phyloP scores from a whole-genome alignment of 768 basidiomycete genomes.

The Trametes maxima region DNA sequence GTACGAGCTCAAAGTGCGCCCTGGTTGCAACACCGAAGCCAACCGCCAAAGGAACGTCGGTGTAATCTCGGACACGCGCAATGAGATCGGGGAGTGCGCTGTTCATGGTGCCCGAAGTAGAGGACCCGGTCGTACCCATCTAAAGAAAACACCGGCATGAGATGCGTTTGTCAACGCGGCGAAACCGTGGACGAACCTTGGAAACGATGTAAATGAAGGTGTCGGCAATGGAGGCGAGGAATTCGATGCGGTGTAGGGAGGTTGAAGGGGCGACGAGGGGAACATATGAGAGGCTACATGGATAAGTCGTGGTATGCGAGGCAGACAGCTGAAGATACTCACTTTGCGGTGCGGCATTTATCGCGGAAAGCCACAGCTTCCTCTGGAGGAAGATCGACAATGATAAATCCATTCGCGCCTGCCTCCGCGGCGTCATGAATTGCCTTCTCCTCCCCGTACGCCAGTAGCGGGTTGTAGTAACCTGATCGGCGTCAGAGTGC shows the following conservation, averaged over 20 bases:
- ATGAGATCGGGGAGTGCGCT: conserved; percentile 81
- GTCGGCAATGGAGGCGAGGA: conserved; percentile 92
- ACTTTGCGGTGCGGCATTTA: conserved; percentile 84
- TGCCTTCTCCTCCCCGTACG: conserved; percentile 93
- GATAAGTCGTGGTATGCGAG: background rate
- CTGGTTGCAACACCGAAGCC: conserved; percentile 95
- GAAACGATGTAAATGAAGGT: conserved; percentile 99
- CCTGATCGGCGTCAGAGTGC: conserved; percentile 48
- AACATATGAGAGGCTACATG: conserved; percentile 83
- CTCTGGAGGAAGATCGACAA: conserved; percentile 97
- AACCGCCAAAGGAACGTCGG: conserved; percentile 86
- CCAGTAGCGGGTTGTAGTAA: conserved; percentile 95
- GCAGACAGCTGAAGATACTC: conserved; percentile 35
- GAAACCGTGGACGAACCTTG: conserved; percentile 53
- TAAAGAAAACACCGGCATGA: conserved; percentile 29
- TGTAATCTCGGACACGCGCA: conserved; percentile 74
- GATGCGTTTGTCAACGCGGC: background rate
- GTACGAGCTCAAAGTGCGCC: conserved; percentile 84
- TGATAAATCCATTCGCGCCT: conserved; percentile 96
- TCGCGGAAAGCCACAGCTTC: conserved; percentile 90
- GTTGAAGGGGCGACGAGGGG: conserved; percentile 97
- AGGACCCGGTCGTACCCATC: conserved; percentile 99
- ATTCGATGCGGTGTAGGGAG: conserved; percentile 81
- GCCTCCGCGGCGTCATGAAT: conserved; percentile 87
- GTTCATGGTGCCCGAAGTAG: conserved; percentile 71